A percentile compares a stretch with the other conserved stretches of the same genome.
Evolutionary conservation across 2,329 filamentous ascomycete species (phyloP).

Genomic region (Nemania abortiva): DNA sequence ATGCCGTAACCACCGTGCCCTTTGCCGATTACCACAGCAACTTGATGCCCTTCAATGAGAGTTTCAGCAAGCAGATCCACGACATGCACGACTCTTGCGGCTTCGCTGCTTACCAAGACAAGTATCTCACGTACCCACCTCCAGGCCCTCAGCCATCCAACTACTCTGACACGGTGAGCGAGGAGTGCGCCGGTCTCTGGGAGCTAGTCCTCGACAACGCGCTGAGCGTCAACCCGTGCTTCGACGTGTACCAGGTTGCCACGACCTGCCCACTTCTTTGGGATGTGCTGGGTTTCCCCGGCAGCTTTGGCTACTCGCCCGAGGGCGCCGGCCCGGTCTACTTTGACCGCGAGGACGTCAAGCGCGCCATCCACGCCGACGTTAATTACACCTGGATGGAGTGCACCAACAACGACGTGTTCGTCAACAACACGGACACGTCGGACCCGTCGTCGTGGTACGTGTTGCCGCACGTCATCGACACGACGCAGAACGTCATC

Average conservation of each 20-base stretch:
- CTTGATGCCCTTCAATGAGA: constrained; percentile 69
- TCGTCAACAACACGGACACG: constrained; percentile 59
- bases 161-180: constrained; percentile 56
- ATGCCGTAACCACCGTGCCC: constrained; percentile 61
- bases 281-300: constrained; percentile 69
- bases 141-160: constrained; percentile 65
- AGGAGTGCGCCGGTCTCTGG: constrained; percentile 66
- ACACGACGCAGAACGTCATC: constrained; percentile 77
- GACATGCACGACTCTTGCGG: constrained; percentile 65
- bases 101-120: constrained; percentile 66
- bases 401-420: constrained; percentile 50
- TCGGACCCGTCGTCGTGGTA: constrained; percentile 66
- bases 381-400: constrained; percentile 50
- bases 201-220: constrained; percentile 64
- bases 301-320: constrained; percentile 73
- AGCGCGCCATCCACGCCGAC: constrained; percentile 75
- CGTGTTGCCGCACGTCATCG: constrained; percentile 77
- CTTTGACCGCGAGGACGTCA: constrained; percentile 78
- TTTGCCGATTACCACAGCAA: constrained; percentile 67
- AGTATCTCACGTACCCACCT: constrained; percentile 72
- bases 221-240: constrained; percentile 72
- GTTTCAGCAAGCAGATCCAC: constrained; percentile 66
- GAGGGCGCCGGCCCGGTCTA: constrained; percentile 69
- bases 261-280: constrained; percentile 75
- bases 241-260: constrained; percentile 75